These are phyloP conservation scores for Colletotrichum sp. DNA, from an alignment of 2,329 filamentous ascomycete species.

Conservation along the genomic window DNA sequence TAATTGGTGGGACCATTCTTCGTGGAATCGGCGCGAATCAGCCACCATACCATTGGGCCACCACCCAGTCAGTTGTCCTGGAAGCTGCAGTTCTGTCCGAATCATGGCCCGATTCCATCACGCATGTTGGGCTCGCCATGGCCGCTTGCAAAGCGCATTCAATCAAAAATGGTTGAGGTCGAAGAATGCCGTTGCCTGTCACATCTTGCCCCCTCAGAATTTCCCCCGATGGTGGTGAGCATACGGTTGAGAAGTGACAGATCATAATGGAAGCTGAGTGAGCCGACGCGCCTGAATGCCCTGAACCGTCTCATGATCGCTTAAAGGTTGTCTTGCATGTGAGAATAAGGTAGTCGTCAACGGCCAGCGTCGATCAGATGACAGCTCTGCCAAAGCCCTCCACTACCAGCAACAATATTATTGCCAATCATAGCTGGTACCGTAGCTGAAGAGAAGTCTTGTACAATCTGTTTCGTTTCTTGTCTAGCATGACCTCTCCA, in stretches of 20 bases:
- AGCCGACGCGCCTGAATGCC: neutral
- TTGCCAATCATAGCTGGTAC: neutral
- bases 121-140: neutral
- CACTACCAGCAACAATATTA: neutral
- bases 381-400: neutral
- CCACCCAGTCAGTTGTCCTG: neutral
- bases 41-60: neutral
- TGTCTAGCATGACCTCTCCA: neutral
- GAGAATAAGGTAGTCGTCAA: neutral
- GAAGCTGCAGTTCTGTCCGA: neutral
- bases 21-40: conserved; percentile 1
- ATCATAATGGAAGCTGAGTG: conserved; percentile 3
- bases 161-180: neutral
- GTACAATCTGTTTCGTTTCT: neutral
- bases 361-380: neutral
- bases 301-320: neutral
- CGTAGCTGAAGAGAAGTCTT: neutral
- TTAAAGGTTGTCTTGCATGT: neutral
- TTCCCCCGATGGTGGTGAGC: neutral
- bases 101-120: neutral
- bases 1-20: conserved; percentile 9
- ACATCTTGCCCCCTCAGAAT: neutral
- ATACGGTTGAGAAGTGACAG: conserved; percentile 6
- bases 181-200: neutral
- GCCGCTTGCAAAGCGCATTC: neutral